These are phyloP conservation scores for Pleurotus tuoliensis DNA, from an alignment of 768 basidiomycete species.

Conservation along the genomic window DNA sequence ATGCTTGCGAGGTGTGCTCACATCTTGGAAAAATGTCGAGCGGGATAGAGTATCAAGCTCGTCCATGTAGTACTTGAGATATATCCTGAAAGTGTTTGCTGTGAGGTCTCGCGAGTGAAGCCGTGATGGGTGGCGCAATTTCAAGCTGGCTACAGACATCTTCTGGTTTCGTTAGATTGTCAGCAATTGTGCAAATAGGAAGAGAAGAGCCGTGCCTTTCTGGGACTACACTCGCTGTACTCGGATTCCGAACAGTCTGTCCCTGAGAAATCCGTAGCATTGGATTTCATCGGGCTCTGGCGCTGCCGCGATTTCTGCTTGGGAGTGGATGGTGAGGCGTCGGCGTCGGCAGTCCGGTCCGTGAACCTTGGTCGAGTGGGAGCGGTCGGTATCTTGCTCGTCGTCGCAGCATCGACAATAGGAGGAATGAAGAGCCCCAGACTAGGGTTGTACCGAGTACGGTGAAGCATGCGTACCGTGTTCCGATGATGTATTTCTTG, in stretches of 20 bases:
- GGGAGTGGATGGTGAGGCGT: neutral
- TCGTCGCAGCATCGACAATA: slow-evolving; percentile 15
- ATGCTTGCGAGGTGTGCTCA: neutral
- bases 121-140: slow-evolving; percentile 68
- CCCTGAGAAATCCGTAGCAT: neutral
- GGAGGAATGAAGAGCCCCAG: slow-evolving; percentile 45
- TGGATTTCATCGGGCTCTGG: no score
- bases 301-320: neutral
- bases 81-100: slow-evolving; percentile 67
- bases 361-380: neutral
- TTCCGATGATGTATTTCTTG: slow-evolving; percentile 61
- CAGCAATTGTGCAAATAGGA: neutral
- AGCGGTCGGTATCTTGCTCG: neutral
- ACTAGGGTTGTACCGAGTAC: neutral
- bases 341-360: neutral
- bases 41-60: slow-evolving; percentile 29
- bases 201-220: neutral
- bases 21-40: neutral
- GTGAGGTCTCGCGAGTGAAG: slow-evolving; percentile 66
- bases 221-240: slow-evolving; percentile 1
- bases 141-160: neutral
- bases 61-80: slow-evolving; percentile 79
- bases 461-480: slow-evolving; percentile 48
- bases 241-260: slow-evolving; percentile 4
- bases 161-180: slow-evolving; percentile 29